Evolutionary conservation across 2,329 filamentous ascomycete genomes (phyloP), one percentile per base, ranked within the genome.

Genomic region (Trichoderma sp.): DNA sequence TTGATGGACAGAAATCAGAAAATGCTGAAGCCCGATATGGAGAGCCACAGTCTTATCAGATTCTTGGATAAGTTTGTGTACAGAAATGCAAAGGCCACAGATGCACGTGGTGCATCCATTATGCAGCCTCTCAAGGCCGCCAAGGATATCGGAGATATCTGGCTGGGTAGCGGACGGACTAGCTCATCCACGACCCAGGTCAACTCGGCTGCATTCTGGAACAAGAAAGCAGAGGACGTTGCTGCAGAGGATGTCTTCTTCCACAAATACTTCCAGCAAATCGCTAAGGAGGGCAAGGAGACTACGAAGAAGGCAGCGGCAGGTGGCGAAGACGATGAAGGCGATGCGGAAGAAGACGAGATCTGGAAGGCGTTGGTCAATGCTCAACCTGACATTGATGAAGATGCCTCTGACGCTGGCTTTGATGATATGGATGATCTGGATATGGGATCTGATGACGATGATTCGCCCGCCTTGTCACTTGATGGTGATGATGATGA

Each of bases 41-140:
- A 93, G 17, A 91, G 94, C 71, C 95, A 98, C 80, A 96, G 93
- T 1, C 88, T 99, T 63, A 96, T 96, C 78, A 92, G 97, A 80
- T 99, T 99, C 86, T 86, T 99, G 71, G 96, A 99, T 82, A 95
- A 97, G 76, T 99, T 99, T 81, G 94, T 97, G n/a, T 99, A 98
- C 86, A 92, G 93, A 76, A 97, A 96, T 77, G 91, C 95, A 73
- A 97, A 97, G 85, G 85, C 90, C 4, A 88, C 87, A 17, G 86
- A 88, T 66, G 86, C 89, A 34, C 92, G 93, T 74, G 97, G 97
- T 64, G 87, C 88, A 32, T 98, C 94, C 30, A 97, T 99, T 81
- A 99, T 99, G 96, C 96, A 99, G 81, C 96, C 97, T 50, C 88
- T 98, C 28, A 81, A 84, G 39, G 84, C 83, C 20, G 79, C 82